Base-by-base conservation (phyloP, 2,329 filamentous ascomycete species). In the Colletotrichum sp. region DNA sequence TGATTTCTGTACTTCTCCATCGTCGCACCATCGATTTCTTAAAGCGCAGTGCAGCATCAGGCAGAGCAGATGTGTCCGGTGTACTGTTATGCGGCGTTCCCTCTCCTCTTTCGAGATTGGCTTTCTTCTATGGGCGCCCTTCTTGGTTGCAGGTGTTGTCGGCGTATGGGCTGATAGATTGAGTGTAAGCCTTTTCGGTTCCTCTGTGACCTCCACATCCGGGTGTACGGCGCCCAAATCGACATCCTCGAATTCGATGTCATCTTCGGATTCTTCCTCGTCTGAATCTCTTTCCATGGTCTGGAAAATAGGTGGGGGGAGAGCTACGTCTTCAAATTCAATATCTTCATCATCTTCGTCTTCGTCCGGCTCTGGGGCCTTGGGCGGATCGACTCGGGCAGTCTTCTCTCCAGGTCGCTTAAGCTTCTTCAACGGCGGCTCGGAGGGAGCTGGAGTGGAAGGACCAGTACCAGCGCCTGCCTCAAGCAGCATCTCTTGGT, bases 21-120 rank as follows among this genome's bases (percentile, higher is more conserved):
- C 93, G 80, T 98, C 98, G 85, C 96, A 98, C 95, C 96, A 98
- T 71, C 91, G 88, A 81, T 99, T 99, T 71, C 96, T 92, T 73
- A 92, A 88, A 78, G 94, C 90, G 18, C 93, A 90, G 83, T 99
- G 95, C 12, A 92, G 92, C 18, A 99, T 85, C 3, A 99, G 88
- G 82, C 95, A 98, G 16, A 98, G 86, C 1, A 99, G 79, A 85
- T 99, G 96, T 77, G 93, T 88, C 84, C 96, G 98, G 84, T 99
- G 97, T n/a, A 96, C 89, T 68, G 95, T 90, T 34, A 97, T 83
- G 24, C 96, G 92, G 16, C 83, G 86, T 59, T 85, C 84, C 77
- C 87, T 90, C 79, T 93, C 91, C 24, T 88, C 88, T 77, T 87
- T 90, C 28, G 84, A 90, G 5, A 92, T 84, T 3, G 89, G 87